A percentile compares a stretch with the other conserved stretches of the same genome.
These are phyloP conservation scores for Ceratocystiopsis sp. DNA, from an alignment of 2,329 filamentous ascomycete genomes.

Conservation along the genomic window DNA sequence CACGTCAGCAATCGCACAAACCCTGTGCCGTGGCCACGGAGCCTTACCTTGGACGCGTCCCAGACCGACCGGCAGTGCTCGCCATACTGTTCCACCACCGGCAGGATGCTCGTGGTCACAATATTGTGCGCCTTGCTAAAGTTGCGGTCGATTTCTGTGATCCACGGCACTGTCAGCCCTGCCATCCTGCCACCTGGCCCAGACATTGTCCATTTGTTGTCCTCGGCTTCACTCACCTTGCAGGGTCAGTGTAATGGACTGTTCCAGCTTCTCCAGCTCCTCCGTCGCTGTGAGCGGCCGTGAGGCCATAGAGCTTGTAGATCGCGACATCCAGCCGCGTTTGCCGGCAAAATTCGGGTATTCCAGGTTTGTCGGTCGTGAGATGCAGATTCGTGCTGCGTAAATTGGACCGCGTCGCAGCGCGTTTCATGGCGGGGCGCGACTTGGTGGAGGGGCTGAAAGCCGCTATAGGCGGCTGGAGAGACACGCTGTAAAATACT, in stretches of 20 bases:
- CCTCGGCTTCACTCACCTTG: constrained; percentile 43
- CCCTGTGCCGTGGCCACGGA: too few relatives aligned
- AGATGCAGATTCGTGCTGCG: not conserved
- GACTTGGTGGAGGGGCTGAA: too few relatives aligned
- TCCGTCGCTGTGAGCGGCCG: constrained; percentile 67
- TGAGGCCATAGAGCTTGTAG: constrained; percentile 24
- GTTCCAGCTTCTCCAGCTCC: constrained; percentile 88
- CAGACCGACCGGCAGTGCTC: constrained; percentile 88
- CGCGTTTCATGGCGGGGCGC: not conserved
- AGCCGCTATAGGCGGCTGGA: too few relatives aligned
- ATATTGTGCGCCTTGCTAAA: constrained; percentile 95
- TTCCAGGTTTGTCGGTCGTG: not conserved
- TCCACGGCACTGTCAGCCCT: constrained; percentile 2
- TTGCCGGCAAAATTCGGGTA: not conserved
- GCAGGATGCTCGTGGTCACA: constrained; percentile 82
- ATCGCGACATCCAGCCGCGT: constrained; percentile 30
- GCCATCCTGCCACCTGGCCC: not conserved
- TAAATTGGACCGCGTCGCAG: not conserved
- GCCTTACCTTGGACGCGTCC: constrained; percentile 75
- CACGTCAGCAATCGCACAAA: not conserved
- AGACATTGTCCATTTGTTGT: not conserved
- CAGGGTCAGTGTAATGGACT: constrained; percentile 87
- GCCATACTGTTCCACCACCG: constrained; percentile 86
- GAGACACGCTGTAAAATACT: too few relatives aligned
- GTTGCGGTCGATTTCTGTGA: constrained; percentile 86